Evolutionary conservation across 331 rosid genomes (phyloP).

Genomic region (Malus hybrid): DNA sequence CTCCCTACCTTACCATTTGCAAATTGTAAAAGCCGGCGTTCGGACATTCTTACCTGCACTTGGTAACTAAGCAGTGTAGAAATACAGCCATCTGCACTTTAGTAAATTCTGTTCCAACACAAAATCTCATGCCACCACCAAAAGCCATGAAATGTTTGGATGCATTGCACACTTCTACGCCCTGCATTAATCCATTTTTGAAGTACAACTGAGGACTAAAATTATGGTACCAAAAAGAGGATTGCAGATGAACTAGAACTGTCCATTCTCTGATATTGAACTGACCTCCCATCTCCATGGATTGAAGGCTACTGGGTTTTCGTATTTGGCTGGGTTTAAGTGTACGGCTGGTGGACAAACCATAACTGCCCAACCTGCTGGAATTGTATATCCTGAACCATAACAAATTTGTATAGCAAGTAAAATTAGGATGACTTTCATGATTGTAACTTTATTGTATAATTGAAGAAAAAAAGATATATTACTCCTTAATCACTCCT

Average conservation of each 20-base stretch:
- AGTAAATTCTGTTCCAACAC: slow-evolving; percentile 92
- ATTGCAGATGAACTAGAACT: background rate
- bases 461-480: slow-evolving; percentile 1
- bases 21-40: background rate
- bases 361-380: slow-evolving; percentile 93
- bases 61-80: slow-evolving; percentile 78
- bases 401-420: slow-evolving; percentile 13
- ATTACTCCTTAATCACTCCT: background rate
- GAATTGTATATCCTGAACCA: slow-evolving; percentile 74
- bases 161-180: slow-evolving; percentile 52
- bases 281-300: slow-evolving; percentile 86
- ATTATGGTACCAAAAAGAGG: background rate
- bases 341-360: slow-evolving; percentile 98
- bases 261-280: background rate
- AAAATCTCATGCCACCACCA: slow-evolving; percentile 98
- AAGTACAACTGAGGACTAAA: background rate
- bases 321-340: slow-evolving; percentile 66
- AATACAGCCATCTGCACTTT: slow-evolving; percentile 96
- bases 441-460: background rate
- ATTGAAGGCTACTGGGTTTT: slow-evolving; percentile 76
- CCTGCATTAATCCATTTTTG: slow-evolving; percentile 28
- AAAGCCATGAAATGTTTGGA: slow-evolving; percentile 92
- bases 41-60: slow-evolving; percentile 49
- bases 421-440: slow-evolving; percentile 15
- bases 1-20: background rate